Base-by-base conservation (phyloP, 1,284 basidiomycete species). In the Ceratorhiza oryzae-sativae region DNA sequence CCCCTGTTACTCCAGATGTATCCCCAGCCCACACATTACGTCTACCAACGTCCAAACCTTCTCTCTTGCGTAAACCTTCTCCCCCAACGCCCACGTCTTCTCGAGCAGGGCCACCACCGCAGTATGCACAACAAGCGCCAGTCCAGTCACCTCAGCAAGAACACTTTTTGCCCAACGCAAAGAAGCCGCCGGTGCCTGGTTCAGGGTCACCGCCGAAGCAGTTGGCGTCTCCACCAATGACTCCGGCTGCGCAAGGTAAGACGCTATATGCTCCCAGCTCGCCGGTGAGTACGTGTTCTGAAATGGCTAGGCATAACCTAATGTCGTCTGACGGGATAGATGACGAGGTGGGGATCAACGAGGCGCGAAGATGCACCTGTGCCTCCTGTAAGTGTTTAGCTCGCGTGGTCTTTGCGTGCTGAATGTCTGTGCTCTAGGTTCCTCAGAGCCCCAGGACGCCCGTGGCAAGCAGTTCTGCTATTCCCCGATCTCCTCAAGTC, bases 221-320 rank as follows among this genome's bases (percentile, higher is more conserved):
- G 56, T 41, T 59, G 36, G 42, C 42, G 34, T 59, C 56, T 39
- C 56, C 56, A 23, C 56, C 56, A 41, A 15, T 59, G 34, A 59
- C 56, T 4, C 56, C 56, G 8, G 56, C 34, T 42, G 34, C 34
- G 13, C 56, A 6, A 30, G 49, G 49, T 3, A 51, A 12, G 15
- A 13, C 56, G n/a, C 23, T 41, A 15, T 41, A 41, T 23, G 56
- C 15, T 41, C 34, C 15, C 13, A 39, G n/a, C 15, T 15, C 18
- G 18, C 36, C 56, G 56, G 56, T 59, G 39, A 41, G 36, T 41
- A 23, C 3, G 3, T 41, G 1, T 8, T 42, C 6, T 3, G n/a
- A 3, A 13, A 41, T 39, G 18, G 9, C 9, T 10, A 18, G 18
- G 42, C 42, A 18, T 12, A 30, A 18, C 1, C 10, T 27, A 25